Conservation (phyloP, 768 basidiomycete genomes). For the Ramaria rubella region DNA sequence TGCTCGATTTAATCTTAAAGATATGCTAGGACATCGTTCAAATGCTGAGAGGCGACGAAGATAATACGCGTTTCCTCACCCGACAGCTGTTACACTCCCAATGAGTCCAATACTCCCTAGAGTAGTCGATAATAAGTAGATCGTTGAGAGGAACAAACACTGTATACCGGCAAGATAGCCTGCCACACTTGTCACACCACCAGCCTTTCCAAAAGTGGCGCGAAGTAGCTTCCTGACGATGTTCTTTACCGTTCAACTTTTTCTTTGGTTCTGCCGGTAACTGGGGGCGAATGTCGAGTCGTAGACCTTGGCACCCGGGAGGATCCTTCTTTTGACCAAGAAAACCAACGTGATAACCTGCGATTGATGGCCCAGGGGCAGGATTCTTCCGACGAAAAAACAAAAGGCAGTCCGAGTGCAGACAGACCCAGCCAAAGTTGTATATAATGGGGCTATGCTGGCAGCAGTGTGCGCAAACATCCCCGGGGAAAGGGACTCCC, state of each 20-base stretch:
- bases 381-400: slow-evolving; percentile 42
- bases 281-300: neutral
- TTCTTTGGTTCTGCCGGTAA: neutral
- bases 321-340: neutral
- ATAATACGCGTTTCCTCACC: slow-evolving; percentile 28
- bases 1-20: neutral
- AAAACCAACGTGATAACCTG: slow-evolving; percentile 8
- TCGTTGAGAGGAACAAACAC: too few relatives aligned
- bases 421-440: slow-evolving; percentile 51
- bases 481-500: neutral
- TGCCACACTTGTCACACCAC: slow-evolving; percentile 64
- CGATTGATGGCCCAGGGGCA: neutral
- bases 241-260: neutral
- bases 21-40: neutral
- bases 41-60: neutral
- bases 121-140: slow-evolving; percentile 4
- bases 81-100: slow-evolving; percentile 64
- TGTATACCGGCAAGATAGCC: slow-evolving; percentile 69
- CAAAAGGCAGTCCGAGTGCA: slow-evolving; percentile 35
- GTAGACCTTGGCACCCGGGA: neutral
- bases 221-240: neutral
- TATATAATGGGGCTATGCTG: slow-evolving; percentile 48
- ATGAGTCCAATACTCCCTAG: slow-evolving; percentile 65
- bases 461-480: slow-evolving; percentile 38
- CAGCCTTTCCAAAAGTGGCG: slow-evolving; percentile 39